A percentile compares a stretch with the other conserved stretches of the same genome.
Evolutionary conservation across 768 basidiomycete species (phyloP).

Genomic region (Paxillus involutus): DNA sequence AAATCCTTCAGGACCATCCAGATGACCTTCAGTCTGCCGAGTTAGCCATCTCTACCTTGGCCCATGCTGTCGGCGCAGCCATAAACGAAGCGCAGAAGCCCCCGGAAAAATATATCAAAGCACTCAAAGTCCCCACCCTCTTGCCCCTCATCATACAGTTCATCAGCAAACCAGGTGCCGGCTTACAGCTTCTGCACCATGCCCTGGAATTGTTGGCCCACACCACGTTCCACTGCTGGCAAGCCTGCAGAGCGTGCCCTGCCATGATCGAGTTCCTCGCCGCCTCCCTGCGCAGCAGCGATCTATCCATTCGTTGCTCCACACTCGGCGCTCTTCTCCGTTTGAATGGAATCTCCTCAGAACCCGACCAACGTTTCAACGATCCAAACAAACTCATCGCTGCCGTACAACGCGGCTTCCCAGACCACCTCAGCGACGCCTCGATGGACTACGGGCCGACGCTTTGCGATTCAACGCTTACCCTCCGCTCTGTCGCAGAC

Average conservation of each 20-base stretch:
- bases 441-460: slow-evolving; percentile 48
- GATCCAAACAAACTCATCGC: slow-evolving; percentile 51
- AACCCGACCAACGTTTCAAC: slow-evolving; percentile 43
- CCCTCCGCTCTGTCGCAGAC: slow-evolving; percentile 38
- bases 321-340: slow-evolving; percentile 56
- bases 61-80: slow-evolving; percentile 50
- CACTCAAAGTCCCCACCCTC: slow-evolving; percentile 44
- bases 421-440: slow-evolving; percentile 44
- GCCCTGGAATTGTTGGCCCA: slow-evolving; percentile 46
- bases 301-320: slow-evolving; percentile 50
- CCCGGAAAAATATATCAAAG: slow-evolving; percentile 36
- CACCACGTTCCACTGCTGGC: slow-evolving; percentile 43
- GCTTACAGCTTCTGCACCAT: slow-evolving; percentile 49
- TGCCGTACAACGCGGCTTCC: slow-evolving; percentile 42
- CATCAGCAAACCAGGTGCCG: slow-evolving; percentile 43
- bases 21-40: slow-evolving; percentile 52
- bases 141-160: slow-evolving; percentile 43
- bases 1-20: slow-evolving; percentile 47
- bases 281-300: slow-evolving; percentile 53
- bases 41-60: slow-evolving; percentile 48
- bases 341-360: slow-evolving; percentile 42
- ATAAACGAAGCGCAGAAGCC: slow-evolving; percentile 39
- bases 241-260: slow-evolving; percentile 44
- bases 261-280: slow-evolving; percentile 51
- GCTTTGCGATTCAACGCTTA: slow-evolving; percentile 48